Conservation (phyloP, 805 yeast genomes). For the Hanseniaspora meyeri region DNA sequence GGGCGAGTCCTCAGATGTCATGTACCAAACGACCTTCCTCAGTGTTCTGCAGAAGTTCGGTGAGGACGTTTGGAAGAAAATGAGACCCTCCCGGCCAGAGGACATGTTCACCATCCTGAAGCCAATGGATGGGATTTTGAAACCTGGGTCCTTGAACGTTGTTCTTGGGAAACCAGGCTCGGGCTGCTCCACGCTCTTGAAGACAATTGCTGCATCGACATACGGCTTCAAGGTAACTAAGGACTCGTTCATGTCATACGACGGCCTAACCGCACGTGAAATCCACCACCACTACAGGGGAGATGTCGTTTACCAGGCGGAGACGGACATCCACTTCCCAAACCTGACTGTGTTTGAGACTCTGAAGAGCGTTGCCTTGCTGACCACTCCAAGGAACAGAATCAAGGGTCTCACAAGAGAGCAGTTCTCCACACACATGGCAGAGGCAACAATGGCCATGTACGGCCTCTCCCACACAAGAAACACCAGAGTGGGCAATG, state of each 20-base stretch:
- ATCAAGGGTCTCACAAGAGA: slow-evolving; percentile 40
- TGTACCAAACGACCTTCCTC: slow-evolving; percentile 50
- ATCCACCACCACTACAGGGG: slow-evolving; percentile 42
- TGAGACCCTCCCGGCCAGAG: slow-evolving; percentile 19
- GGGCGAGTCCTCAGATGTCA: slow-evolving; percentile 49
- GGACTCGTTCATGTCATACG: slow-evolving; percentile 38
- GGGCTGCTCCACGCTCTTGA: slow-evolving; percentile 52
- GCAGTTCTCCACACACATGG: slow-evolving; percentile 36
- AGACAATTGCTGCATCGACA: slow-evolving; percentile 43
- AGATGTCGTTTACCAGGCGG: slow-evolving; percentile 54
- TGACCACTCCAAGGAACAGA: slow-evolving; percentile 47
- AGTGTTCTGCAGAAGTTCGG: slow-evolving; percentile 30
- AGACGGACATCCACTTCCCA: slow-evolving; percentile 53
- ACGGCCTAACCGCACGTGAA: slow-evolving; percentile 36
- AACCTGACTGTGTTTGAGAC: slow-evolving; percentile 52
- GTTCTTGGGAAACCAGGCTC: slow-evolving; percentile 74
- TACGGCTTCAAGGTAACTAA: slow-evolving; percentile 41
- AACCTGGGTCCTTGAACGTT: slow-evolving; percentile 58
- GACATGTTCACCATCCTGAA: slow-evolving; percentile 36
- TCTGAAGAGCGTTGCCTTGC: slow-evolving; percentile 40
- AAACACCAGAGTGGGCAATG: slow-evolving; percentile 56
- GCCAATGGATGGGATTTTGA: slow-evolving; percentile 43
- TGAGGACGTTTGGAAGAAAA: slow-evolving; percentile 15
- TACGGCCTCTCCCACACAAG: slow-evolving; percentile 43
- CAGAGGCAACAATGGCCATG: slow-evolving; percentile 43